A percentile compares a stretch with the other conserved stretches of the same genome.
phyloP scores from a whole-genome alignment of 495 filamentous ascomycete species.

The Penicillium manginii region DNA sequence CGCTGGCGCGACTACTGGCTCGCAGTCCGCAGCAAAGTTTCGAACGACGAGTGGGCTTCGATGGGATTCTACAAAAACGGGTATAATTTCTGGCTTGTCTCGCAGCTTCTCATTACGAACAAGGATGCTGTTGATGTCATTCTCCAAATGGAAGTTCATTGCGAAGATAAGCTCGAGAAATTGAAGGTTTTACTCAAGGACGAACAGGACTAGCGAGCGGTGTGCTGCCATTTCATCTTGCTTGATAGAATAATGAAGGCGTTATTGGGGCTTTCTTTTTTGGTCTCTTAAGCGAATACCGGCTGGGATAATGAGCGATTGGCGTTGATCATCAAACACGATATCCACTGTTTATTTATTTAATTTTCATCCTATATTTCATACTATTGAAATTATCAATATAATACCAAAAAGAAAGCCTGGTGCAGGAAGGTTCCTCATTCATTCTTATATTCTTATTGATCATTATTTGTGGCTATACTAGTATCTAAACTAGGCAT shows the following conservation, averaged over 20 bases:
- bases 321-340: background rate
- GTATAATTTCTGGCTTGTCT: conserved; percentile 53
- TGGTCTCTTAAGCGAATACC: background rate
- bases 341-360: background rate
- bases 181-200: conserved; percentile 48
- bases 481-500: conserved; percentile 45
- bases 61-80: conserved; percentile 53
- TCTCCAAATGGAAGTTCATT: conserved; percentile 53
- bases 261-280: background rate
- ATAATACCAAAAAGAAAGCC: too few relatives aligned
- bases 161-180: conserved; percentile 51
- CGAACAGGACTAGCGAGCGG: conserved; percentile 35
- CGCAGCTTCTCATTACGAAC: conserved; percentile 50
- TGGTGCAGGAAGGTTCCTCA: too few relatives aligned
- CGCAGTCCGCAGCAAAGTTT: conserved; percentile 33
- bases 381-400: too few relatives aligned
- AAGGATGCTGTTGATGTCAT: conserved; percentile 51
- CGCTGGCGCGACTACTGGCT: conserved; percentile 48
- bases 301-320: background rate
- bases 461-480: background rate
- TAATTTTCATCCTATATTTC: too few relatives aligned
- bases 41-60: conserved; percentile 43
- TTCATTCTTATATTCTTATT: background rate
- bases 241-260: background rate
- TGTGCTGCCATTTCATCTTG: background rate